These are phyloP conservation scores for Chlamydomonas eustigma DNA, from an alignment of 139 green algal genomes.

Conservation along the genomic window DNA sequence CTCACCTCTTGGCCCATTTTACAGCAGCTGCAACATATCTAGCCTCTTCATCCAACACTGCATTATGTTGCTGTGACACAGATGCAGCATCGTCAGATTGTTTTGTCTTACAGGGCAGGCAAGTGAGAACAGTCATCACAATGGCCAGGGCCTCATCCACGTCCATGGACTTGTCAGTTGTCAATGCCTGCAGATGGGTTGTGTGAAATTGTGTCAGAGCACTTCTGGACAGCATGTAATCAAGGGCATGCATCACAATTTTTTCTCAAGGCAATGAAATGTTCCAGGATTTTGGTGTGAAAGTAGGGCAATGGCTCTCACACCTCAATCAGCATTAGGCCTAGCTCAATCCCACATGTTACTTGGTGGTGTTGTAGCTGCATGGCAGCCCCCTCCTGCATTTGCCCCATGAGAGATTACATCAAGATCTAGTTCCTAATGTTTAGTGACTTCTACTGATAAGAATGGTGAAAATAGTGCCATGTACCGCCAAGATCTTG, in stretches of 20 bases:
- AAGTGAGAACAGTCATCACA: slow-evolving; percentile 1
- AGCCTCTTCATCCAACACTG: slow-evolving; percentile 23
- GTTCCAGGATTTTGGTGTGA: too few species aligned
- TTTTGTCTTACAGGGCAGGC: too few species aligned
- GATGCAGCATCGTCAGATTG: not conserved
- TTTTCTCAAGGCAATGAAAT: too few species aligned
- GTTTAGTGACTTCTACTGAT: too few species aligned
- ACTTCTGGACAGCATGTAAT: too few species aligned
- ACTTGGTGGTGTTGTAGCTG: slow-evolving; percentile 53
- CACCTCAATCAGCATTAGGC: slow-evolving; percentile 48
- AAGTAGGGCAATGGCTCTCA: too few species aligned
- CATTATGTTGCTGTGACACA: not conserved
- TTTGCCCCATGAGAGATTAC: not conserved
- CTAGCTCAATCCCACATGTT: slow-evolving; percentile 59
- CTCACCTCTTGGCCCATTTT: slow-evolving; percentile 49
- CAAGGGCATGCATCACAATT: too few species aligned
- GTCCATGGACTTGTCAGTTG: not conserved
- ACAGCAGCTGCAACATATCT: slow-evolving; percentile 30
- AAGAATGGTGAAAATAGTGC: too few species aligned
- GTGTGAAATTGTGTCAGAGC: too few species aligned
- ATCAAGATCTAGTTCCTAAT: too few species aligned
- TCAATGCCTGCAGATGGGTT: slow-evolving; percentile 17
- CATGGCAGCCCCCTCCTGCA: slow-evolving; percentile 47
- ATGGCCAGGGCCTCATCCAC: not conserved
- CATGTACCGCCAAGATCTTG: slow-evolving; percentile 41